phyloP scores from a whole-genome alignment of 129 eudicot species.

The Flaveria sonorensis region DNA sequence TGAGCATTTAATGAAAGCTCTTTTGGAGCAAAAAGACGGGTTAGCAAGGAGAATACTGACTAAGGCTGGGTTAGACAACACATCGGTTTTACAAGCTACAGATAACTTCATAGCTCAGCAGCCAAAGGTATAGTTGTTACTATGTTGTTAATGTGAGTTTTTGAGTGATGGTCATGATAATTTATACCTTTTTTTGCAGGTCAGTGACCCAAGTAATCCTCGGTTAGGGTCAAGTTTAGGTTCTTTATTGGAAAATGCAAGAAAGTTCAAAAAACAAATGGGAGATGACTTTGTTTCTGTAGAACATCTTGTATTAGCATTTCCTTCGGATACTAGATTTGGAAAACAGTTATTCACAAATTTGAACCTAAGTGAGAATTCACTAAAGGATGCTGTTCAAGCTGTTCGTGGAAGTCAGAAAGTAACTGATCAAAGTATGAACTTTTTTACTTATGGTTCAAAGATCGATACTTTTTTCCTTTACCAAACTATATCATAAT shows the following conservation, averaged over 20 bases:
- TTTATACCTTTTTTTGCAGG: slow-evolving; percentile 42
- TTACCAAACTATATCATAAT: neutral
- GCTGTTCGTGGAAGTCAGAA: slow-evolving; percentile 96
- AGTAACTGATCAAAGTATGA: slow-evolving; percentile 91
- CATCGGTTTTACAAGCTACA: slow-evolving; percentile 80
- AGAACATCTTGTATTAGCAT: slow-evolving; percentile 79
- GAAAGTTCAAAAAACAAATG: slow-evolving; percentile 72
- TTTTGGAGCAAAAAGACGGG: slow-evolving; percentile 93
- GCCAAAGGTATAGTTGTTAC: slow-evolving; percentile 57
- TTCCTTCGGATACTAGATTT: slow-evolving; percentile 70
- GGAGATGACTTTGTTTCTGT: slow-evolving; percentile 91
- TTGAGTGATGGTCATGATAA: neutral
- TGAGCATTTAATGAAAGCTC: slow-evolving; percentile 93
- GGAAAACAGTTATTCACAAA: slow-evolving; percentile 68
- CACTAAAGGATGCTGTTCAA: slow-evolving; percentile 80
- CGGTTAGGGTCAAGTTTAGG: slow-evolving; percentile 64
- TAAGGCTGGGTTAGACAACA: slow-evolving; percentile 88
- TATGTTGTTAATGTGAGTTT: neutral
- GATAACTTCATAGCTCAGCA: slow-evolving; percentile 79
- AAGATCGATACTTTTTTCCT: neutral
- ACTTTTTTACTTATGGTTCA: neutral
- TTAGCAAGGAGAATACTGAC: slow-evolving; percentile 86
- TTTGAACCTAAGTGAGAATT: slow-evolving; percentile 68
- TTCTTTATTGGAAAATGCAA: slow-evolving; percentile 63
- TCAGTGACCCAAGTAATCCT: slow-evolving; percentile 82